Evolutionary conservation across 1,139 yeast species (phyloP).

Genomic region (Yamadazyma kanchanaburiensis): DNA sequence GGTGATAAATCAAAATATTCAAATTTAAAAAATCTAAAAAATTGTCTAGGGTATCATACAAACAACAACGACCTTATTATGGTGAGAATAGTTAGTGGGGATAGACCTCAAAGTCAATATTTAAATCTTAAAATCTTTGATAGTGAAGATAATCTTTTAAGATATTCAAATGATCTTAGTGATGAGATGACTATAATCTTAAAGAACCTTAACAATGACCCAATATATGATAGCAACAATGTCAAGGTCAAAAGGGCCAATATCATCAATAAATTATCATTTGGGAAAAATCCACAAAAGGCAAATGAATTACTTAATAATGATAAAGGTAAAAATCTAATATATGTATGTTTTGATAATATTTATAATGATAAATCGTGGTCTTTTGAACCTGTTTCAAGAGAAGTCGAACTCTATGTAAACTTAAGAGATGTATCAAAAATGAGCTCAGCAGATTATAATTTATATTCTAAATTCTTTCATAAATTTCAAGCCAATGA

Average conservation of each 20-base stretch:
- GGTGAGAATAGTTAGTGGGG: constrained; percentile 31
- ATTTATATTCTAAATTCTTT: constrained; percentile 34
- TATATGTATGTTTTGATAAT: constrained; percentile 44
- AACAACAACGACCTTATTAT: constrained; percentile 35
- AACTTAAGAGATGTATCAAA: constrained; percentile 33
- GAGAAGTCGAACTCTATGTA: constrained; percentile 34
- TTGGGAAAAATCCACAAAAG: constrained; percentile 9
- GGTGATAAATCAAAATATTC: constrained; percentile 23
- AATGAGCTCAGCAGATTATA: constrained; percentile 34
- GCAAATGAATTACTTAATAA: constrained; percentile 18
- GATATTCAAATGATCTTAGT: constrained; percentile 28
- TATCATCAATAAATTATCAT: constrained; percentile 9
- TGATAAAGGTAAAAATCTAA: constrained; percentile 25
- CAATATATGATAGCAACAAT: constrained; percentile 8
- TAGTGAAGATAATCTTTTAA: constrained; percentile 31
- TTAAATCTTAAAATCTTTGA: constrained; percentile 39
- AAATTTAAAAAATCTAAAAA: constrained; percentile 23
- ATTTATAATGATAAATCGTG: constrained; percentile 41
- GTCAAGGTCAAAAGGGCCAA: constrained; percentile 6
- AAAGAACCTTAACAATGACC: constrained; percentile 31
- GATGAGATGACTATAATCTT: constrained; percentile 32
- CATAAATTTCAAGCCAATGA: constrained; percentile 16
- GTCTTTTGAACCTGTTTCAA: constrained; percentile 33
- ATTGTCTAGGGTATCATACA: constrained; percentile 41
- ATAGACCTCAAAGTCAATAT: constrained; percentile 27